phyloP scores from a whole-genome alignment of 495 filamentous ascomycete genomes.

The Elaphomyces granulatus region DNA sequence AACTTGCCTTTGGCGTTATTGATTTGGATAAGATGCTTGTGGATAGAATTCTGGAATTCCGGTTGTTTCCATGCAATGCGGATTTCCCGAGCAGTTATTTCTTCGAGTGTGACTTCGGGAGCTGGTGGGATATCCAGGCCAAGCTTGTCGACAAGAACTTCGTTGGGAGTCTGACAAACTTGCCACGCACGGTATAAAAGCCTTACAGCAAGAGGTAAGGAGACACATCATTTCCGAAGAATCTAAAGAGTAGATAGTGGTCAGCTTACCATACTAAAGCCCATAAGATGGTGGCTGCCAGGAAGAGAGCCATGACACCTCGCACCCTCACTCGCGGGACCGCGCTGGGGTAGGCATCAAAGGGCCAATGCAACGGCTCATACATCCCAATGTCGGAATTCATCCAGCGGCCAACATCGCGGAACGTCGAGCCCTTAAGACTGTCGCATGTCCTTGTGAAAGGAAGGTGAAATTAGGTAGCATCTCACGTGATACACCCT shows the following conservation, averaged over 20 bases:
- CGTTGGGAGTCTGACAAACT: constrained; percentile 77
- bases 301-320: constrained; percentile 37
- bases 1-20: constrained; percentile 78
- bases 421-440: too few relatives aligned
- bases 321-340: constrained; percentile 35
- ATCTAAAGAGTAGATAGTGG: not conserved
- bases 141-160: constrained; percentile 75
- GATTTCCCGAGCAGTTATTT: constrained; percentile 71
- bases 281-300: constrained; percentile 35
- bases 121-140: constrained; percentile 86
- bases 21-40: constrained; percentile 81
- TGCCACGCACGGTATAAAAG: constrained; percentile 68
- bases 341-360: constrained; percentile 35
- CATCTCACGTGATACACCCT: constrained; percentile 7
- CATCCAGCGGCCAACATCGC: too few relatives aligned
- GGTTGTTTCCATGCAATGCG: constrained; percentile 85
- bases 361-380: constrained; percentile 33
- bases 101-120: constrained; percentile 82
- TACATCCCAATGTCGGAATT: constrained; percentile 31
- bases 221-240: not conserved
- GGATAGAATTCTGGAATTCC: constrained; percentile 58
- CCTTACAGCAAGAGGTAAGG: constrained; percentile 31
- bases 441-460: too few relatives aligned
- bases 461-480: too few relatives aligned
- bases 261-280: constrained; percentile 37